Evolutionary conservation across 1,139 yeast species (phyloP).

Genomic region (Kodamaea plutei): DNA sequence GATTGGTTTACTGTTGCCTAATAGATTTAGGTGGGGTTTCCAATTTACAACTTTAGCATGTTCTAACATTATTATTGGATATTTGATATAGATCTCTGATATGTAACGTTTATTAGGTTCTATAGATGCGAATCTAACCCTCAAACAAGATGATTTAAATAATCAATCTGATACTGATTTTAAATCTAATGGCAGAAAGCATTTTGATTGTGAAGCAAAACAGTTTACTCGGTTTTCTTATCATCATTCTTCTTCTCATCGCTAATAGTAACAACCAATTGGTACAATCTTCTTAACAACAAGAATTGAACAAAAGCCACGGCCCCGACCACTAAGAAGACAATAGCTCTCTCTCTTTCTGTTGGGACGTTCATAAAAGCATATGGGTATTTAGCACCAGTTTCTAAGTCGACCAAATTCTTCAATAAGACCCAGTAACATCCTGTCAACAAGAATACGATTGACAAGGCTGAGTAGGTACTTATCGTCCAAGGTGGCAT

Average conservation of each 20-base stretch:
- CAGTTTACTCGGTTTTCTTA: too few relatives aligned
- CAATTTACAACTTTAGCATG: conserved; percentile 1
- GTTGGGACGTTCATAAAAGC: conserved; percentile 57
- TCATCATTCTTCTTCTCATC: conserved; percentile 11
- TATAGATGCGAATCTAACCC: too few relatives aligned
- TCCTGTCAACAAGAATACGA: conserved; percentile 36
- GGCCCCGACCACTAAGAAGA: conserved; percentile 48
- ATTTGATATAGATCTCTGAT: too few relatives aligned
- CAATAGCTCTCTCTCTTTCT: conserved; percentile 37
- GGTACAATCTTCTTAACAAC: conserved; percentile 25
- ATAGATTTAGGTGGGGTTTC: conserved; percentile 11
- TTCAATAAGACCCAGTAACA: conserved; percentile 54
- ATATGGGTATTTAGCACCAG: conserved; percentile 55
- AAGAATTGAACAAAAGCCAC: conserved; percentile 39
- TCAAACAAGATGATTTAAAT: too few relatives aligned
- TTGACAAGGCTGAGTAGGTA: conserved; percentile 34
- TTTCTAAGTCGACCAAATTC: conserved; percentile 40
- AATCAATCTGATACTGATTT: too few relatives aligned
- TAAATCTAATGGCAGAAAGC: too few relatives aligned
- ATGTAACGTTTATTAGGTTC: too few relatives aligned
- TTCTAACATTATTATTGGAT: background rate
- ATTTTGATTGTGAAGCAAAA: too few relatives aligned
- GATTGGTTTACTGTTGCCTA: conserved; percentile 7
- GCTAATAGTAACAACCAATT: conserved; percentile 16
- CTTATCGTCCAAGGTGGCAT: conserved; percentile 46